Conservation (phyloP, 441 rosid genomes). For the Pelargonium citronellum region DNA sequence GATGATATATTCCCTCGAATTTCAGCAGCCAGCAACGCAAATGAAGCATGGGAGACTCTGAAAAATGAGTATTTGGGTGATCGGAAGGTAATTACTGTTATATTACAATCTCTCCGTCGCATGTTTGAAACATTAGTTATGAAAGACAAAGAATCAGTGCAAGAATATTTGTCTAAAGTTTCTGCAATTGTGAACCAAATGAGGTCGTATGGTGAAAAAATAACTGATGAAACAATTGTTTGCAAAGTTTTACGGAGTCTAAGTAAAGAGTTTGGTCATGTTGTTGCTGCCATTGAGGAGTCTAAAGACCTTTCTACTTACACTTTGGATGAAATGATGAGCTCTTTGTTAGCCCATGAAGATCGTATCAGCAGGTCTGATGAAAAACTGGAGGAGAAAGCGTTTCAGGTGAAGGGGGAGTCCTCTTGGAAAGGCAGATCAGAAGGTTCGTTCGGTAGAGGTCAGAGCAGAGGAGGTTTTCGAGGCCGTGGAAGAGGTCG, state of each 20-base stretch:
- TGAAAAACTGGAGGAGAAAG: neutral
- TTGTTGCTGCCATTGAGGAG: conserved; percentile 3
- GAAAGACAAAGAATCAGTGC: neutral
- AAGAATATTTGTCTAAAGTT: neutral
- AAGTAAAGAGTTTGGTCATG: conserved; percentile 7
- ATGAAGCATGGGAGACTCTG: neutral
- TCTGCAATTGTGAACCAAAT: conserved; percentile 5
- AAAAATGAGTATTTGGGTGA: neutral
- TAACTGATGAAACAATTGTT: neutral
- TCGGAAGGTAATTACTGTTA: neutral
- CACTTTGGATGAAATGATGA: conserved; percentile 11
- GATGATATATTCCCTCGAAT: neutral
- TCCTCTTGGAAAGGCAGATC: too few species aligned
- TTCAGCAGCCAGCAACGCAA: neutral
- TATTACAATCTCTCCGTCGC: neutral
- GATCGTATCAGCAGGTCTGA: neutral
- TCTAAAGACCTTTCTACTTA: neutral
- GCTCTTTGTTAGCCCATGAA: conserved; percentile 14
- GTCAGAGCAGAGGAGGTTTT: too few species aligned
- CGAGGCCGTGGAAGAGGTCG: neutral
- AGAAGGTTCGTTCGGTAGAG: neutral
- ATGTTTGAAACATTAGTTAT: neutral
- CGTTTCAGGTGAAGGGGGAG: neutral
- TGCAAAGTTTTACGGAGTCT: conserved; percentile 3
- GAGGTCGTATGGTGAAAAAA: neutral